A percentile compares a stretch with the other conserved stretches of the same genome.
These are phyloP conservation scores for Sporobolus alterniflorus DNA, from an alignment of 202 grass and related monocot species.

Conservation along the genomic window DNA sequence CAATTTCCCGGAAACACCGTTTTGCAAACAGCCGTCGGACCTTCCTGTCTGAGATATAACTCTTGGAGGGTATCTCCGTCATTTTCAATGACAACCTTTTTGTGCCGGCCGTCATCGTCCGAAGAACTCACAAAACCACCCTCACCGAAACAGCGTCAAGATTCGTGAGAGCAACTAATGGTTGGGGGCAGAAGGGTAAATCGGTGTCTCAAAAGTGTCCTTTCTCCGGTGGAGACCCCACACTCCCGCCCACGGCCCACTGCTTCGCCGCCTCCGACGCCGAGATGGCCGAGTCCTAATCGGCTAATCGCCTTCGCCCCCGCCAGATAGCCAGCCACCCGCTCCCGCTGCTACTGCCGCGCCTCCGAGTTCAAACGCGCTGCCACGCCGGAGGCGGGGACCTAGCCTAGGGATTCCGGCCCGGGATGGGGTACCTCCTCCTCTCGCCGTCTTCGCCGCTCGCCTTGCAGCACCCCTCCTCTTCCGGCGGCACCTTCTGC, in stretches of 20 bases:
- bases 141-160: neutral
- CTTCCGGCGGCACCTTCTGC: neutral
- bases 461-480: conserved; percentile 1
- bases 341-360: neutral
- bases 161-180: fast-evolving
- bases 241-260: neutral
- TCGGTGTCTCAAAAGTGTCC: neutral
- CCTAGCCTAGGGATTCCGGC: conserved; percentile 12
- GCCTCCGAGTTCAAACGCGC: neutral
- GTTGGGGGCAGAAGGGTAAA: neutral
- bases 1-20: neutral
- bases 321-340: neutral
- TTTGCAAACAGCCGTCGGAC: too few relatives aligned
- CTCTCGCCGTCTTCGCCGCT: conserved; percentile 24
- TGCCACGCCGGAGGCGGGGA: neutral
- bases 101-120: neutral
- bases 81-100: neutral
- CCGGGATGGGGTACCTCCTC: conserved; percentile 41
- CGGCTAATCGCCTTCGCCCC: neutral
- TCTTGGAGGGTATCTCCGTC: neutral
- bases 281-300: conserved; percentile 38
- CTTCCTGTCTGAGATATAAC: neutral
- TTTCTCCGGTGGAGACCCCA: neutral
- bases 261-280: conserved; percentile 8
- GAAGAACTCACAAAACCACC: neutral